phyloP scores from a whole-genome alignment of 176 grass and related monocot genomes.

The Chrysopogon serrulatus region DNA sequence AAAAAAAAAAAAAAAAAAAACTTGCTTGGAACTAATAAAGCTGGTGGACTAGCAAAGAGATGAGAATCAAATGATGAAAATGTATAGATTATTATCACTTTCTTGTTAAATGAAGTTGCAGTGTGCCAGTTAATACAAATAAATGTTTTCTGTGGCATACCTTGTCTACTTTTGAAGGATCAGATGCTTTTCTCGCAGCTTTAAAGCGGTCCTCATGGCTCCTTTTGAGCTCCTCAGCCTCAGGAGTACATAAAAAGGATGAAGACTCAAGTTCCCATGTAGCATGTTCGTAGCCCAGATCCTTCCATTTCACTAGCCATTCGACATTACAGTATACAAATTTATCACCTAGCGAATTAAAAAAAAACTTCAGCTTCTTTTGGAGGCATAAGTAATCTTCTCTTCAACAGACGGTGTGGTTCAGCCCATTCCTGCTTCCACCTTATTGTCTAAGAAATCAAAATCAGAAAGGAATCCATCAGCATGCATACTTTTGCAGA shows the following conservation, averaged over 20 bases:
- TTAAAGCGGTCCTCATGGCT: constrained; percentile 45
- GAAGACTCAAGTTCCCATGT: constrained; percentile 88
- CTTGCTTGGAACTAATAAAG: constrained; percentile 11
- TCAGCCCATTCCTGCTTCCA: constrained; percentile 94
- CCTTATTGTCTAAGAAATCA: constrained; percentile 44
- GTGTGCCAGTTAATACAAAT: constrained; percentile 10
- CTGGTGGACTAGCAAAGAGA: neutral
- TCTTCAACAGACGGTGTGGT: constrained; percentile 69
- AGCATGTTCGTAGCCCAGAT: constrained; percentile 68
- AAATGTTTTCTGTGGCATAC: constrained; percentile 25
- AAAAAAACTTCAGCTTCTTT: constrained; percentile 57
- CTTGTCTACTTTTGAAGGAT: constrained; percentile 45
- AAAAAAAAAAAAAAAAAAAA: constrained; percentile 24
- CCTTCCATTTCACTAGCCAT: constrained; percentile 92
- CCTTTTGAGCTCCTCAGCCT: constrained; percentile 44
- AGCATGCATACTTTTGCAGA: constrained; percentile 25
- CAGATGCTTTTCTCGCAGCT: constrained; percentile 36
- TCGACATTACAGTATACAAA: constrained; percentile 56
- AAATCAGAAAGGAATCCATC: constrained; percentile 29
- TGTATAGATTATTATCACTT: neutral
- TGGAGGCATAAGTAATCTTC: constrained; percentile 54
- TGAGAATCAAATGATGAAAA: neutral
- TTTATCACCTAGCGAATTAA: constrained; percentile 33
- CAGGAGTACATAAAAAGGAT: constrained; percentile 64
- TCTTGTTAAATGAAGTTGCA: neutral